phyloP scores from a whole-genome alignment of 2,329 filamentous ascomycete species.

The Diaporthe velutina region DNA sequence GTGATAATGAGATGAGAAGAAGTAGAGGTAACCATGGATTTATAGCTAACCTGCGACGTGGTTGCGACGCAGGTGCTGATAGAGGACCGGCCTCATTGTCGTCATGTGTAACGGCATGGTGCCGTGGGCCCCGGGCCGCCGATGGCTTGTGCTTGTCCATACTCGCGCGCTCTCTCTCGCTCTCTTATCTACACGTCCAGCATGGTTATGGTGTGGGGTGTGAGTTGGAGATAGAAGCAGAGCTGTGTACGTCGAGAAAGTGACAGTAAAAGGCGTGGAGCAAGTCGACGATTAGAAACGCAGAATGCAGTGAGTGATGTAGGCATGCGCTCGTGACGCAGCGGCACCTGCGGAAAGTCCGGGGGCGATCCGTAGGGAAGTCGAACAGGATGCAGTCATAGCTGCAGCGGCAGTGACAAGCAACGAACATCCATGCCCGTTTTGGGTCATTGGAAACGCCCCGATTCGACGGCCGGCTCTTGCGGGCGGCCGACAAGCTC shows the following conservation, averaged over 20 bases:
- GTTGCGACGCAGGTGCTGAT: not conserved
- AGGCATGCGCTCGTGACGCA: not conserved
- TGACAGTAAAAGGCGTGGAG: not conserved
- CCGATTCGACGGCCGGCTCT: constrained; percentile 14
- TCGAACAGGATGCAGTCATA: not conserved
- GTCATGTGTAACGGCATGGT: not conserved
- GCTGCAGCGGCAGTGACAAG: not conserved
- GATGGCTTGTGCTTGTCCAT: constrained; percentile 3
- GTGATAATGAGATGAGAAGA: not conserved
- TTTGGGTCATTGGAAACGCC: constrained; percentile 13
- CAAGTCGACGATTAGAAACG: not conserved
- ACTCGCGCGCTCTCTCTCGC: not conserved
- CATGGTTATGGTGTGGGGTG: not conserved
- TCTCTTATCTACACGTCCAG: not conserved
- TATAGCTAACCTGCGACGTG: not conserved
- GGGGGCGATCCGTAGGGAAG: not conserved
- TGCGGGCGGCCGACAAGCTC: not conserved
- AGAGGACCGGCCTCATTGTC: constrained; percentile 5
- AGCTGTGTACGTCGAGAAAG: not conserved
- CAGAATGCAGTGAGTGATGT: not conserved
- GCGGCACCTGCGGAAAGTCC: not conserved
- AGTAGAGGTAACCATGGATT: not conserved
- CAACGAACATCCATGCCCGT: constrained; percentile 2
- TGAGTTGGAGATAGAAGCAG: not conserved
- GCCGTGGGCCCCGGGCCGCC: not conserved